Percentiles rank a stretch among this genome's conserved stretches.
Conservation (phyloP, 306 rosid species). For the Gleditsia sinensis region DNA sequence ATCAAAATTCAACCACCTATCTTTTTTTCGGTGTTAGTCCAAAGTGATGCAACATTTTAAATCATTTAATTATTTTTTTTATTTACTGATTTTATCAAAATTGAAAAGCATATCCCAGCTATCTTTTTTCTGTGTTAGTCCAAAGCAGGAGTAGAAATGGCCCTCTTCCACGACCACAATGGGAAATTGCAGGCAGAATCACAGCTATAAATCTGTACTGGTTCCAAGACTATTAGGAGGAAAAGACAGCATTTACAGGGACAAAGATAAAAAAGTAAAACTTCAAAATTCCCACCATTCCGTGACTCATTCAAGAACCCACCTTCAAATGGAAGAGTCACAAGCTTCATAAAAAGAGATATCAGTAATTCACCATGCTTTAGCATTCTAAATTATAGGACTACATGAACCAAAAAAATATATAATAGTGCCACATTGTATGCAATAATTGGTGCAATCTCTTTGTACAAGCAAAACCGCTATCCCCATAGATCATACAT, state of each 20-base stretch:
- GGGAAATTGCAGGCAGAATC: background rate
- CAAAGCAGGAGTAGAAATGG: background rate
- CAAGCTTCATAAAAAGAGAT: background rate
- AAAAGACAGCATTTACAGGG: conserved; percentile 1
- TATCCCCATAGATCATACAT: conserved; percentile 13
- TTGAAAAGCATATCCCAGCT: background rate
- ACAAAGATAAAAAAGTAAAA: background rate
- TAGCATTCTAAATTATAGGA: background rate
- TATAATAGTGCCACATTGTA: background rate
- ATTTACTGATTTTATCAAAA: background rate
- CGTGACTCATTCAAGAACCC: background rate
- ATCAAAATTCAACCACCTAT: background rate
- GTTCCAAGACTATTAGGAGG: background rate
- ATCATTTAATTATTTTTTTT: too few relatives aligned
- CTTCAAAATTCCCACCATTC: background rate
- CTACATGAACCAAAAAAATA: background rate
- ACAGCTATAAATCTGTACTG: background rate
- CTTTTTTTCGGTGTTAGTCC: background rate
- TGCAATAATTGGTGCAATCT: background rate
- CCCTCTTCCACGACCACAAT: background rate
- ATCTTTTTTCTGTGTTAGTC: background rate
- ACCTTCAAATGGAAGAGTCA: background rate
- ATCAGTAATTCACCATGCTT: background rate
- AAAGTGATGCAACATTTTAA: too few relatives aligned
- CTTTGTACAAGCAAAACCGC: background rate